Conservation (phyloP, 176 grass and related monocot genomes). For the Triticum turgidum region DNA sequence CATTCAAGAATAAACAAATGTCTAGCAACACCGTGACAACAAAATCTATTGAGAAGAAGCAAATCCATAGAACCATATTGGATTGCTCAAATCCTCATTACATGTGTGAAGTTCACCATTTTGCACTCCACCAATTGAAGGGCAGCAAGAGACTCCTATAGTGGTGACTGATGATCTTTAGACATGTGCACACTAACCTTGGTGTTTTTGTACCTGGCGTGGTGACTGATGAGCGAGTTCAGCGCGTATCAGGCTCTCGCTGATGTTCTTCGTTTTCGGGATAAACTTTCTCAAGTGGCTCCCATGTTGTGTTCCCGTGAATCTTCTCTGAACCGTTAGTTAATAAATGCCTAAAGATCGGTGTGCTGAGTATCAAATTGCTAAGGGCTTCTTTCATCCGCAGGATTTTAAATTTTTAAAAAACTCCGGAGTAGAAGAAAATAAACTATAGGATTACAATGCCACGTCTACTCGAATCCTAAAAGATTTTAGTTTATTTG, state of each 20-base stretch:
- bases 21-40: not conserved
- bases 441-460: too few relatives aligned
- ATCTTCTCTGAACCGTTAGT: too few relatives aligned
- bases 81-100: not conserved
- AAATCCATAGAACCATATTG: not conserved
- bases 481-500: too few relatives aligned
- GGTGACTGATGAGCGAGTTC: not conserved
- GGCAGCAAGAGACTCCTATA: not conserved
- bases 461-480: too few relatives aligned
- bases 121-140: not conserved
- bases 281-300: too few relatives aligned
- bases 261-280: not conserved
- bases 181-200: not conserved
- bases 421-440: too few relatives aligned
- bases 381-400: too few relatives aligned
- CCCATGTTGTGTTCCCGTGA: too few relatives aligned
- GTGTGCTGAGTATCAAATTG: too few relatives aligned
- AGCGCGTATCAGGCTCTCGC: not conserved
- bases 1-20: slow-evolving; percentile 6
- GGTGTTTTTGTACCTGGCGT: slow-evolving; percentile 16
- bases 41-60: not conserved
- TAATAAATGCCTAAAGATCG: too few relatives aligned
- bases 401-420: too few relatives aligned
- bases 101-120: not conserved
- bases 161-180: too few relatives aligned